Percentiles rank a stretch among this genome's conserved stretches.
These are phyloP conservation scores for Cercospora sesami DNA, from an alignment of 2,329 filamentous ascomycete genomes.

Conservation along the genomic window DNA sequence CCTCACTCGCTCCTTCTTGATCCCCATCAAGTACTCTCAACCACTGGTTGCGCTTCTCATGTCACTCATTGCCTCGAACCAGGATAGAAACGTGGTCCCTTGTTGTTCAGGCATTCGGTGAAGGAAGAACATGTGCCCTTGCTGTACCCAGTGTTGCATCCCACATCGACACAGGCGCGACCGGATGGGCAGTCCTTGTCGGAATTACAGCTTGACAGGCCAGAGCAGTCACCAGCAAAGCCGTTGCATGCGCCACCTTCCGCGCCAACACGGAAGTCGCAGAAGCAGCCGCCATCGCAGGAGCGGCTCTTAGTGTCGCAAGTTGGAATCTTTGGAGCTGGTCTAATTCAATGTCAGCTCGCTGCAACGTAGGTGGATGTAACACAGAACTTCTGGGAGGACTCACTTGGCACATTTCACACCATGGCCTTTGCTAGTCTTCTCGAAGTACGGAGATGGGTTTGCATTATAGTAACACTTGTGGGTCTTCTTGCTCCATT, in stretches of 20 bases:
- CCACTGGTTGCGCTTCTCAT: background rate
- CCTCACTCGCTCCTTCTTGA: background rate
- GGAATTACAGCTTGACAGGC: background rate
- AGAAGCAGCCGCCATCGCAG: background rate
- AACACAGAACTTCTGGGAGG: background rate
- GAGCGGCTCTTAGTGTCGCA: background rate
- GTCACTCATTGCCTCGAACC: background rate
- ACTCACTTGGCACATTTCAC: background rate
- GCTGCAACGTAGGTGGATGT: background rate
- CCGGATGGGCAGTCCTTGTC: background rate
- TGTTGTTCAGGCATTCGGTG: background rate
- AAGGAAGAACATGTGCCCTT: background rate
- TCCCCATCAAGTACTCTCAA: background rate
- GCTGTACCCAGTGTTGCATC: background rate
- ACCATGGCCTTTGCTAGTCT: background rate
- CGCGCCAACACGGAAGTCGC: background rate
- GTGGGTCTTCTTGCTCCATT: background rate
- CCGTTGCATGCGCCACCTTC: background rate
- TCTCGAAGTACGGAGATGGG: background rate
- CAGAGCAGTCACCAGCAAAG: background rate
- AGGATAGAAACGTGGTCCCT: background rate
- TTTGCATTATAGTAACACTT: conserved; percentile 1
- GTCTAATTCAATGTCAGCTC: background rate
- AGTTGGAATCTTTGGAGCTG: background rate
- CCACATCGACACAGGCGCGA: background rate